Percentiles rank a stretch among this genome's conserved stretches.
phyloP scores from a whole-genome alignment of 176 grass and related monocot species.

The maize (Zea mays) region DNA sequence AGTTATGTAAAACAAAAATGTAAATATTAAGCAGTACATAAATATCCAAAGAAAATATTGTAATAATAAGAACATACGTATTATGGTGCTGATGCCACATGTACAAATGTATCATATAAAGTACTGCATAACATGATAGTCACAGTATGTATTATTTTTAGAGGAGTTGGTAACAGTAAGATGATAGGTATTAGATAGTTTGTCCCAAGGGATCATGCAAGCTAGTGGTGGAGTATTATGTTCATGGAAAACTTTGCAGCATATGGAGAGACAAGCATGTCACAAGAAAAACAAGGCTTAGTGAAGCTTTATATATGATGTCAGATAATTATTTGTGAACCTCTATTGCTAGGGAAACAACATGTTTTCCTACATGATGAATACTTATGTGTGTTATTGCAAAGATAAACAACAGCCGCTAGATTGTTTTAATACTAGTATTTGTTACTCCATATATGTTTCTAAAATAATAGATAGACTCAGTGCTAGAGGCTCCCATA shows the following conservation, averaged over 20 bases:
- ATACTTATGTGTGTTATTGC: neutral
- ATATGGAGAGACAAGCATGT: constrained; percentile 11
- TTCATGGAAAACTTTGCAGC: constrained; percentile 17
- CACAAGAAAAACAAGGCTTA: constrained; percentile 17
- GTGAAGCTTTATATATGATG: constrained; percentile 11
- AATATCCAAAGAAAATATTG: neutral
- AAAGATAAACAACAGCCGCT: neutral
- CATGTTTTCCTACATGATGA: neutral
- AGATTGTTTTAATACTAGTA: constrained; percentile 16
- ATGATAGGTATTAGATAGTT: neutral
- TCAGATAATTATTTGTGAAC: neutral
- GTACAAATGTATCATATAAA: neutral
- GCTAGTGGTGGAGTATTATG: neutral
- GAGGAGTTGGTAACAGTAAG: neutral
- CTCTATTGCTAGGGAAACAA: constrained; percentile 3
- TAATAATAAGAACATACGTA: constrained; percentile 19
- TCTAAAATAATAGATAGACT: neutral
- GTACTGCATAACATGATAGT: constrained; percentile 8
- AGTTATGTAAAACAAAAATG: constrained; percentile 40
- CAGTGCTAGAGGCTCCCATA: too few relatives aligned
- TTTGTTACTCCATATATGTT: constrained; percentile 24
- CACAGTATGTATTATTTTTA: neutral
- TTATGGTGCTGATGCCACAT: neutral
- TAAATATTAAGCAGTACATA: constrained; percentile 28
- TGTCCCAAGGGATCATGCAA: neutral